A percentile compares a stretch with the other conserved stretches of the same genome.
These are phyloP conservation scores for Penicillium simplicissimum DNA, from an alignment of 495 filamentous ascomycete genomes.

Conservation along the genomic window DNA sequence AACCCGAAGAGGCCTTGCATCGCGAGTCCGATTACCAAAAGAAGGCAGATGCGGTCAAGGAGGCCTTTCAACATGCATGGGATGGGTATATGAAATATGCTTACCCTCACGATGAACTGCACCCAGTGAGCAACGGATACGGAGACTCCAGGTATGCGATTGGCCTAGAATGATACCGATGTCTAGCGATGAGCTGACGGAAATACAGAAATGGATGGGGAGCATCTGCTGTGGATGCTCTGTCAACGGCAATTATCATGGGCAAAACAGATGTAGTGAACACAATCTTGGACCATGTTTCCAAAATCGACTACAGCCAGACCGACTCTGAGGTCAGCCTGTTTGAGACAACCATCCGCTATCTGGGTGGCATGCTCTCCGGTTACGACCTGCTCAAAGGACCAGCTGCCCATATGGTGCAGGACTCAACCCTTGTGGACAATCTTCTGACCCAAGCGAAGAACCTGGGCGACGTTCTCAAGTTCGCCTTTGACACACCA, in stretches of 20 bases:
- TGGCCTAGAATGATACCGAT: neutral
- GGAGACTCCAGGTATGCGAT: slow-evolving; percentile 66
- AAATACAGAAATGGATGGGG: slow-evolving; percentile 78
- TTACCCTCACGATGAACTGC: slow-evolving; percentile 76
- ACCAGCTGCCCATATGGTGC: slow-evolving; percentile 57
- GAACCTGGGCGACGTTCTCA: slow-evolving; percentile 69
- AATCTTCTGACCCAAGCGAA: slow-evolving; percentile 65
- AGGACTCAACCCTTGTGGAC: slow-evolving; percentile 49
- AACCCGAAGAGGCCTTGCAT: slow-evolving; percentile 14
- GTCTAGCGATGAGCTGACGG: slow-evolving; percentile 4
- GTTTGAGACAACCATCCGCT: slow-evolving; percentile 91
- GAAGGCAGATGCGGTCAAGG: slow-evolving; percentile 67
- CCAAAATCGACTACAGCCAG: slow-evolving; percentile 65
- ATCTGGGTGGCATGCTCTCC: slow-evolving; percentile 76
- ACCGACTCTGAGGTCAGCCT: slow-evolving; percentile 63
- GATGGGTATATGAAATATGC: slow-evolving; percentile 79
- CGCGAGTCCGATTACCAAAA: slow-evolving; percentile 17
- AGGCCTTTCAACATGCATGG: slow-evolving; percentile 77
- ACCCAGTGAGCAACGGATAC: slow-evolving; percentile 63
- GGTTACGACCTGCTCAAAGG: slow-evolving; percentile 81
- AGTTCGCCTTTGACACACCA: slow-evolving; percentile 75
- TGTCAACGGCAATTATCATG: slow-evolving; percentile 83
- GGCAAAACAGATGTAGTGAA: slow-evolving; percentile 63
- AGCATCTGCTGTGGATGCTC: slow-evolving; percentile 78
- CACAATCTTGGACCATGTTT: slow-evolving; percentile 68